Base-by-base conservation (phyloP, 768 basidiomycete genomes). In the Rhizopogon sp. region DNA sequence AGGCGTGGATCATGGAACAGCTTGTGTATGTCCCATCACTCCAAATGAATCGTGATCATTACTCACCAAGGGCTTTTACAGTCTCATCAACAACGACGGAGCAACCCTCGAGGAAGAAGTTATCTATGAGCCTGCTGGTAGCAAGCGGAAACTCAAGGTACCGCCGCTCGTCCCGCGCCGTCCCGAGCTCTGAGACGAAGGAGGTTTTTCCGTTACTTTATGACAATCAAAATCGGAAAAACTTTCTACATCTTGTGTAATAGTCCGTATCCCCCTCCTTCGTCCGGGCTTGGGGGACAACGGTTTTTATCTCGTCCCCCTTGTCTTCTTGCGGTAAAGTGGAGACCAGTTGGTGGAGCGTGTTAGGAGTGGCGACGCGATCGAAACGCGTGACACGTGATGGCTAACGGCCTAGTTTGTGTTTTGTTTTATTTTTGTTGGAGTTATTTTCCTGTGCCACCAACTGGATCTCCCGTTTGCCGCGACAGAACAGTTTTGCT, bases 111-210 rank as follows among this genome's bases (percentile, higher is more conserved):
- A 92, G 66, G 90, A 92, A 66, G 90, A 92, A 67, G 83, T 86
- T 68, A 72, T 84, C 47, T 92, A 90, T 79, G 89, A 90, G 70
- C 84, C 83, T 33, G 73, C 79, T 60, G 74, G 70, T 63, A 60
- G 79, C 56, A 87, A 85, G 75, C 84, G 87, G 74, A 90, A 85
- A 85, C 75, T 83, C 84, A 92, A 92, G 90, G 90, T 92, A 92
- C 82, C 88, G 73, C 82, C 87, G 76, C 83, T 86, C 76, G 76
- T 77, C 77, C 82, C 82, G 78, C 88, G 88, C 82, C 89, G 87
- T 80, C 86, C 88, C 76, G 88, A 90, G 86, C 85, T 90, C 80
- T 91, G 86, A 90, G 90, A 90, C 89, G 90, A 91, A 87, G 90
- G 88, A 83, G 90, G 83, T 70, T 70, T 68, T 73, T 72, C 55